Conservation (phyloP, 768 basidiomycete species). For the Mycena indigotica region DNA sequence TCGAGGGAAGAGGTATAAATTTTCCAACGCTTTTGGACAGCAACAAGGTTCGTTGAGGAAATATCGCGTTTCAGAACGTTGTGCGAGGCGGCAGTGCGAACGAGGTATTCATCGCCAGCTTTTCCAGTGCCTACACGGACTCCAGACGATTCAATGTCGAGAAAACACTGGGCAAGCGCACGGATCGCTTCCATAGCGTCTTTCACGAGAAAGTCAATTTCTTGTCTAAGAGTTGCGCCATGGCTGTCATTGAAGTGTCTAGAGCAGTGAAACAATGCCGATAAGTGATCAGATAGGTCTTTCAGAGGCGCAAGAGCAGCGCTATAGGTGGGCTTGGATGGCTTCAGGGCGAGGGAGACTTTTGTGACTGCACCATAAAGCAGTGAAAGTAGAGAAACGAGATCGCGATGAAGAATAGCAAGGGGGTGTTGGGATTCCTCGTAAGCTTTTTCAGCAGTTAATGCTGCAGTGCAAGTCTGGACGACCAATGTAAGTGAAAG, state of each 20-base stretch:
- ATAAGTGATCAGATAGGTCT: constrained; percentile 52
- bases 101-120: constrained; percentile 51
- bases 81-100: constrained; percentile 62
- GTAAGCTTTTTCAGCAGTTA: constrained; percentile 28
- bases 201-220: constrained; percentile 41
- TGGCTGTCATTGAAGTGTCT: constrained; percentile 44
- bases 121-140: constrained; percentile 24
- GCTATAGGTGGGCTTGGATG: constrained; percentile 52
- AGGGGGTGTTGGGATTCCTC: constrained; percentile 32
- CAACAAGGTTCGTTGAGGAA: constrained; percentile 57
- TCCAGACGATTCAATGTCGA: constrained; percentile 34
- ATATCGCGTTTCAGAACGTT: constrained; percentile 58
- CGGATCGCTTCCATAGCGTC: constrained; percentile 48
- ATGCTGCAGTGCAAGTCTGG: constrained; percentile 43
- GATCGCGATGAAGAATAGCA: constrained; percentile 52
- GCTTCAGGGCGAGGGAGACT: constrained; percentile 63
- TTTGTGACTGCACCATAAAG: constrained; percentile 62
- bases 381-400: constrained; percentile 58
- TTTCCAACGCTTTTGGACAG: constrained; percentile 56
- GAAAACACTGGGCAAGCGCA: constrained; percentile 46
- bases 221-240: constrained; percentile 50
- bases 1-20: constrained; percentile 58
- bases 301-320: constrained; percentile 54
- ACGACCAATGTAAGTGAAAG: constrained; percentile 35
- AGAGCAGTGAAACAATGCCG: constrained; percentile 54